These are phyloP conservation scores for Populus ilicifolia DNA, from an alignment of 345 rosid genomes.

Conservation along the genomic window DNA sequence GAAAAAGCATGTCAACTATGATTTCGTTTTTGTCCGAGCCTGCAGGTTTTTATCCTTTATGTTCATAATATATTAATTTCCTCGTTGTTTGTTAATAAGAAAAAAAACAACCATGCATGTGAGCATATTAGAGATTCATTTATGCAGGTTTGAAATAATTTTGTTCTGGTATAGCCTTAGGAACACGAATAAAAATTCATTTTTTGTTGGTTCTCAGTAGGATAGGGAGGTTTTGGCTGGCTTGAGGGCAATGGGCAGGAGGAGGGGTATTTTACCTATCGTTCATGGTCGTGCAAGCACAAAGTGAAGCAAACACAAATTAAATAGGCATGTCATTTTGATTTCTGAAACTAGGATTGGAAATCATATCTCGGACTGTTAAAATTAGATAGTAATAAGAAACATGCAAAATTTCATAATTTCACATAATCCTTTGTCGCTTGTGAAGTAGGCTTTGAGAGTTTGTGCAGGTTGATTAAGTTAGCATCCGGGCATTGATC, in stretches of 20 bases:
- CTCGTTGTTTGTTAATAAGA: not conserved
- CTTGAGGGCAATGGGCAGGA: not conserved
- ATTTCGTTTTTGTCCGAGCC: not conserved
- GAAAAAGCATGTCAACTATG: conserved; percentile 3
- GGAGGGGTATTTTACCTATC: too few relatives aligned
- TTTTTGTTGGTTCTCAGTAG: not conserved
- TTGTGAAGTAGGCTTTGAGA: not conserved
- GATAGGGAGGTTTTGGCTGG: not conserved
- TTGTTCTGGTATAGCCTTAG: not conserved
- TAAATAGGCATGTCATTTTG: not conserved
- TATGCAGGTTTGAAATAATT: not conserved
- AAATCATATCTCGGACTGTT: not conserved
- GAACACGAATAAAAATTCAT: not conserved
- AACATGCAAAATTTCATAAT: not conserved
- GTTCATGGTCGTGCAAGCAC: not conserved
- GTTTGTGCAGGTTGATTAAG: not conserved
- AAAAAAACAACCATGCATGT: not conserved
- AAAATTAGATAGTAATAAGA: not conserved
- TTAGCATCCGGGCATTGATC: too few relatives aligned
- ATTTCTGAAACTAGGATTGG: not conserved
- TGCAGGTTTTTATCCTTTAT: not conserved
- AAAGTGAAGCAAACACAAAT: not conserved
- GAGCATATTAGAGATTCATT: not conserved
- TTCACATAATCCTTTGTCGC: not conserved
- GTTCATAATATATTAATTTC: not conserved